Conservation (phyloP, 129 eudicot genomes). For the Scalesia atractyloides region DNA sequence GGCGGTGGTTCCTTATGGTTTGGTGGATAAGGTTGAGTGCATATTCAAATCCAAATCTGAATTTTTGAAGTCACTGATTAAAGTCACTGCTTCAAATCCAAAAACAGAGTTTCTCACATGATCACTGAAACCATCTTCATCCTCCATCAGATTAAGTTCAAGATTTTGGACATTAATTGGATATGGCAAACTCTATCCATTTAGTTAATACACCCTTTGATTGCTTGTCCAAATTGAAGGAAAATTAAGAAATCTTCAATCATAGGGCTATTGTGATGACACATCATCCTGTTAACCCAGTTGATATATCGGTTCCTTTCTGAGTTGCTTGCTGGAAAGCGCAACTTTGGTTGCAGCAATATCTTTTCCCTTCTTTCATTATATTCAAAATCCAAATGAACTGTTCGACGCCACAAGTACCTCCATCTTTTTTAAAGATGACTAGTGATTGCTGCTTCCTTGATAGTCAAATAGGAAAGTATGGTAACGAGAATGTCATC, state of each 20-base stretch:
- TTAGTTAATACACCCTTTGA: constrained; percentile 23
- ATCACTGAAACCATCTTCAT: constrained; percentile 22
- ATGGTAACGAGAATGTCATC: constrained; percentile 45
- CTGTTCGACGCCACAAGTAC: constrained; percentile 37
- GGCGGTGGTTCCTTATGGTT: no score
- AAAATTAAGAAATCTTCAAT: constrained; percentile 32
- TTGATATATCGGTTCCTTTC: constrained; percentile 34
- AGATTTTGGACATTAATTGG: constrained; percentile 36
- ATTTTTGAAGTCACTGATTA: no score
- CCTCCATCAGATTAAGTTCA: constrained; percentile 45
- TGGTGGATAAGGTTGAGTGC: no score
- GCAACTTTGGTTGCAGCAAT: constrained; percentile 20
- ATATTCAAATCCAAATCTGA: no score
- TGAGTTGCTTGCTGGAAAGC: background rate
- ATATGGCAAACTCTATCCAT: constrained; percentile 52
- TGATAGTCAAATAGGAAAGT: constrained; percentile 35
- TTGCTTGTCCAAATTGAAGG: constrained; percentile 33
- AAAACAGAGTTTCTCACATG: constrained; percentile 28
- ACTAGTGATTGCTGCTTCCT: constrained; percentile 49
- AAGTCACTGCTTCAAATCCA: no score
- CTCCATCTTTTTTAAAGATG: constrained; percentile 40
- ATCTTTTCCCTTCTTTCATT: constrained; percentile 20
- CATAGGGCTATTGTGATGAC: constrained; percentile 18
- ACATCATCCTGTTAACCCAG: constrained; percentile 44
- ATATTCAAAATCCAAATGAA: constrained; percentile 38